Evolutionary conservation across 2,329 filamentous ascomycete genomes (phyloP).

Genomic region (Hypoxylon sp.): DNA sequence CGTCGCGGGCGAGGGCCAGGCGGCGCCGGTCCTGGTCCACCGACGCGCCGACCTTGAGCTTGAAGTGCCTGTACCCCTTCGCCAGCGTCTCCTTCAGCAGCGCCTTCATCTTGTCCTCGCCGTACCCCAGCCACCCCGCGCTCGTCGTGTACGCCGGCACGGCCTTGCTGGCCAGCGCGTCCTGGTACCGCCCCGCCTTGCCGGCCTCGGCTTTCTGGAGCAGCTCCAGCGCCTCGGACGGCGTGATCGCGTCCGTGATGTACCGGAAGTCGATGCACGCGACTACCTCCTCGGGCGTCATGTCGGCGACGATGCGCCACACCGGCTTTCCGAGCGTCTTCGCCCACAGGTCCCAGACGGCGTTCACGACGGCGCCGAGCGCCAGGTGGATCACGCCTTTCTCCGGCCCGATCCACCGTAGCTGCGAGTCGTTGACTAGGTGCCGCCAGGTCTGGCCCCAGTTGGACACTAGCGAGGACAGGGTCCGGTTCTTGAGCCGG

Average conservation of each 20-base stretch:
- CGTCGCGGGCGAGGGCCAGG: constrained; percentile 76
- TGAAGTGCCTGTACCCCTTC: constrained; percentile 86
- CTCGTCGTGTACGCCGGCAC: constrained; percentile 92
- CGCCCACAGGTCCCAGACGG: constrained; percentile 95
- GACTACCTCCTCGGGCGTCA: constrained; percentile 88
- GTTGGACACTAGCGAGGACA: constrained; percentile 78
- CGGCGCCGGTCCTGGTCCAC: constrained; percentile 76
- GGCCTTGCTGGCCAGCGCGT: constrained; percentile 76
- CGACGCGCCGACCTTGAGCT: constrained; percentile 84
- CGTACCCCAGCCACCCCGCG: constrained; percentile 92
- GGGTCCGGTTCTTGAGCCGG: constrained; percentile 76
- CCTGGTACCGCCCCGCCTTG: constrained; percentile 75
- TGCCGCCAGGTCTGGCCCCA: constrained; percentile 92
- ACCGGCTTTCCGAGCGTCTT: constrained; percentile 87
- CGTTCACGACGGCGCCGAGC: constrained; percentile 87
- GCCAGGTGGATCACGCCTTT: constrained; percentile 95
- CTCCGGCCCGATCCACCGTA: constrained; percentile 93
- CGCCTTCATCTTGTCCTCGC: constrained; percentile 83
- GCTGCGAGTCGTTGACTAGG: constrained; percentile 88
- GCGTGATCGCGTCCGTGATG: constrained; percentile 91
- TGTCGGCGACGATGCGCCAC: constrained; percentile 89
- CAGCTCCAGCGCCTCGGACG: constrained; percentile 79
- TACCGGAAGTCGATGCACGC: constrained; percentile 92
- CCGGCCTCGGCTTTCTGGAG: constrained; percentile 70
- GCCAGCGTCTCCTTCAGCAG: constrained; percentile 77